Conservation (phyloP, 2,329 filamentous ascomycete species). For the Myriosclerotinia scirpicola region DNA sequence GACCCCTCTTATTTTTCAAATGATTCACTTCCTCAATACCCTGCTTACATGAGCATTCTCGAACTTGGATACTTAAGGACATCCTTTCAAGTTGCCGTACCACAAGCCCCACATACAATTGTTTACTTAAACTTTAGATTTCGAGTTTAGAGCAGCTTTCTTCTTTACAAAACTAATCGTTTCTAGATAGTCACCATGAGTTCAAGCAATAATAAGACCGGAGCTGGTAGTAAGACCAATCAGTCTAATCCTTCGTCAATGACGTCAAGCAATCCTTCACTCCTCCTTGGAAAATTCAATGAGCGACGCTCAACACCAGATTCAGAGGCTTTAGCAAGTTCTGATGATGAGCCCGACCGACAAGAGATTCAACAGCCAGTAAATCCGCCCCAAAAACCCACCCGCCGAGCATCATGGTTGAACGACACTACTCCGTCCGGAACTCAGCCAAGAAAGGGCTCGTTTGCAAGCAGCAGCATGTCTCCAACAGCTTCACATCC, state of each 20-base stretch:
- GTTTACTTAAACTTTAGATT: neutral
- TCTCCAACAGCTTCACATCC: constrained; percentile 79
- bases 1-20: neutral
- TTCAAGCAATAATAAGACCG: constrained; percentile 31
- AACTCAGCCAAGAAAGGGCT: constrained; percentile 66
- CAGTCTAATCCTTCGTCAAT: constrained; percentile 48
- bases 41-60: constrained; percentile 6
- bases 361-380: constrained; percentile 52
- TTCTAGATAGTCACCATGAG: constrained; percentile 29
- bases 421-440: constrained; percentile 72
- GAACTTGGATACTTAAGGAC: neutral
- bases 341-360: constrained; percentile 82
- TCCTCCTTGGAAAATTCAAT: constrained; percentile 73
- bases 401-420: constrained; percentile 78
- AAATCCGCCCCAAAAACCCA: constrained; percentile 58
- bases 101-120: neutral
- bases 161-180: neutral
- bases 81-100: neutral
- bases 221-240: constrained; percentile 46
- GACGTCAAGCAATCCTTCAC: constrained; percentile 60
- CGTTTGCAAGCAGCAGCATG: constrained; percentile 74
- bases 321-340: constrained; percentile 89
- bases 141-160: neutral
- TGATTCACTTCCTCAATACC: constrained; percentile 10
- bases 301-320: constrained; percentile 85